Base-by-base conservation (phyloP, 371 early-diverging fungal species). In the Entomophthora muscae region DNA sequence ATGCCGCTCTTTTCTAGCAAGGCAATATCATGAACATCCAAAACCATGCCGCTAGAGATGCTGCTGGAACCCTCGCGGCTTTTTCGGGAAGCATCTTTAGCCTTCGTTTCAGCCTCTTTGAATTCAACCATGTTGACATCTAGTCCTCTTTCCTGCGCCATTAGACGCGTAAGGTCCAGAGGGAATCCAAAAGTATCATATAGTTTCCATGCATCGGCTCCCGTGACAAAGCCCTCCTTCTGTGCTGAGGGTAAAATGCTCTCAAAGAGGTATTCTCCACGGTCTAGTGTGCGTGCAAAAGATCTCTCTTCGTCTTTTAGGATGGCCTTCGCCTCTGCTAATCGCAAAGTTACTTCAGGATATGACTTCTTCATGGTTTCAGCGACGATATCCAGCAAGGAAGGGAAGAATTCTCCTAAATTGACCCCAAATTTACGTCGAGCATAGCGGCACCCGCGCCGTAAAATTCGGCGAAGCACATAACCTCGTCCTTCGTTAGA, bases 101-200 rank as follows among this genome's bases (percentile, higher is more conserved):
- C 92, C 62, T 78, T 79, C 67, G 82, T 81, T 74, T 89, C 90
- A 65, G 82, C 88, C 31, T 70, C 73, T 69, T 86, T 78, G 68
- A 98, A 98, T 68, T 80, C 91, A 30, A 76, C 78, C 70, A 91
- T 89, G 71, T 98, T 90, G 24, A 98, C 84, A 21, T 68, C 65
- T 60, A 99, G 74, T 7, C 90, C 91, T 69, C 85, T 88, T 74
- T 99, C 99, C 71, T 95, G 92, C 23, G 97, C 97, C 91, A 99
- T 96, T 59, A 99, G 72, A 66, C 90, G 86, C 5, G 99, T 99
- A 64, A 99, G 78, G 76, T 99, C 99, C 3, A 95, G 89, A n/a
- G 99, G 99, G 87, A 99, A 99, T 59, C 99, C 99, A 73, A 91
- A 99, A 13, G 99, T 98, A 74, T 98, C 99, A 70, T 99, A 98